Percentiles rank a stretch among this genome's conserved stretches.
These are phyloP conservation scores for Castanopsis chinensis DNA, from an alignment of 306 rosid species.

Conservation along the genomic window DNA sequence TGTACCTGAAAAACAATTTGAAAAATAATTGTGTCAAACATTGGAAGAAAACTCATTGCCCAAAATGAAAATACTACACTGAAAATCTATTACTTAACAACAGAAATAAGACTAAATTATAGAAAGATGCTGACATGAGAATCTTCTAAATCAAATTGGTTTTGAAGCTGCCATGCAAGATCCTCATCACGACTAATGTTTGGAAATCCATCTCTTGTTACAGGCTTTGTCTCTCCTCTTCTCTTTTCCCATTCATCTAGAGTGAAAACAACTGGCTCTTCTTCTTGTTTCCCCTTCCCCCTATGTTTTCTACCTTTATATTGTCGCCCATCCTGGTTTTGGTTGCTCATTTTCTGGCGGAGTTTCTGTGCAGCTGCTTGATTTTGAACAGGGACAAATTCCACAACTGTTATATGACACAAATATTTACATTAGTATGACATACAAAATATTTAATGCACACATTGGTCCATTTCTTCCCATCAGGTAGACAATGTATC, in stretches of 20 bases:
- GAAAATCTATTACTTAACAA: constrained; percentile 1
- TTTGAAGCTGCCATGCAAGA: constrained; percentile 87
- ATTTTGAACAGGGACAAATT: constrained; percentile 78
- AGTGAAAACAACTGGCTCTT: constrained; percentile 56
- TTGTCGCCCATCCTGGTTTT: constrained; percentile 35
- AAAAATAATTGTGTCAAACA: constrained; percentile 6
- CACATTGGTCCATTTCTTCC: not conserved
- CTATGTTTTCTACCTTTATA: constrained; percentile 42
- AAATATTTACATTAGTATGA: constrained; percentile 7
- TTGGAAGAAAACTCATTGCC: not conserved
- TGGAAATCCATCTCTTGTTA: constrained; percentile 11
- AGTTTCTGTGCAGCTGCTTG: constrained; percentile 94
- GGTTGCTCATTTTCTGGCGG: constrained; percentile 69
- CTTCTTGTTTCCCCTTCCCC: constrained; percentile 58
- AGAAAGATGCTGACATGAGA: constrained; percentile 44
- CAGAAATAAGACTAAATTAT: not conserved
- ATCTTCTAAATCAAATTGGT: constrained; percentile 65
- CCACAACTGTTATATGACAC: constrained; percentile 51
- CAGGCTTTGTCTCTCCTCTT: constrained; percentile 50
- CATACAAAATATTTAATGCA: not conserved
- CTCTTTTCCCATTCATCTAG: constrained; percentile 70
- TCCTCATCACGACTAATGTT: constrained; percentile 51
- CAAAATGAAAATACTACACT: not conserved
- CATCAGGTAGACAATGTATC: not conserved
- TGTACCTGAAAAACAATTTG: constrained; percentile 42